Conservation (phyloP, 148 eudicot species). For the Cornus florida region DNA sequence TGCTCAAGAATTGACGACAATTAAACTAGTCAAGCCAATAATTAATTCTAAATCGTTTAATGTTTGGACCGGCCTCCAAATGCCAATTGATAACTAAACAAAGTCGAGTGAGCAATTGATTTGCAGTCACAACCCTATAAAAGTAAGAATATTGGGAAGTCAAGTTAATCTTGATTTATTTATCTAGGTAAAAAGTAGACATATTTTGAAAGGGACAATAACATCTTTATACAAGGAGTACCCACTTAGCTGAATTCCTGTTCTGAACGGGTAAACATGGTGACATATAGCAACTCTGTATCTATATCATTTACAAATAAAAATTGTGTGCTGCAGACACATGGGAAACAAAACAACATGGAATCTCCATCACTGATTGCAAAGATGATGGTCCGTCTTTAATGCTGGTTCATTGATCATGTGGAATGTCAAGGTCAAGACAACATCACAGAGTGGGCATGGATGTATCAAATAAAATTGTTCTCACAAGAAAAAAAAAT, state of each 20-base stretch:
- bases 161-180: neutral
- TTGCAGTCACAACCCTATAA: too few species aligned
- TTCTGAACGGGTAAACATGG: too few species aligned
- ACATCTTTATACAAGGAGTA: neutral
- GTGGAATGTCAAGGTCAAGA: neutral
- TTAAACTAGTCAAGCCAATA: too few species aligned
- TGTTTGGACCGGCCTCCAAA: too few species aligned
- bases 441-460: neutral
- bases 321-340: neutral
- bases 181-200: neutral
- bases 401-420: neutral
- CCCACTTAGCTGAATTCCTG: neutral
- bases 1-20: too few species aligned
- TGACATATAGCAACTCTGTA: neutral
- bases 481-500: too few species aligned
- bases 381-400: neutral
- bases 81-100: too few species aligned
- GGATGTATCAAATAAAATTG: too few species aligned
- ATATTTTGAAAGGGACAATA: neutral
- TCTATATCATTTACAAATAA: neutral
- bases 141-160: too few species aligned
- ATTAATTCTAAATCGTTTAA: too few species aligned
- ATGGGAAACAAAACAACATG: neutral
- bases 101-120: too few species aligned
- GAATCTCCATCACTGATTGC: neutral